A percentile compares a stretch with the other conserved stretches of the same genome.
Conservation (phyloP, 768 basidiomycete species). For the Hortiboletus flavorubellus region DNA sequence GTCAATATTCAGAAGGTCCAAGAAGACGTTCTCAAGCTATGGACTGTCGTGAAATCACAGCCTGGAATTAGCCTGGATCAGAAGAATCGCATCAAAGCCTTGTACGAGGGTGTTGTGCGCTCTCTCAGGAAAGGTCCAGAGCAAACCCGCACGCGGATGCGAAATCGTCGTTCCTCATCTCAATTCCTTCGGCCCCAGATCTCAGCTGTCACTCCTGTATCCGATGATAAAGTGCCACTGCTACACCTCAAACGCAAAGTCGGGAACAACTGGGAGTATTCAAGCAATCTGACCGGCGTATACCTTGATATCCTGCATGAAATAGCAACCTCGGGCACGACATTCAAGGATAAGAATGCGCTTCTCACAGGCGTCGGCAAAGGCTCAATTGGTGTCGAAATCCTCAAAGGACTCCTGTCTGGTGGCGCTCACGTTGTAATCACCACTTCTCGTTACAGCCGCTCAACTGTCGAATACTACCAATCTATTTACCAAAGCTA, state of each 20-base stretch:
- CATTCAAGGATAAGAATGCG: constrained; percentile 99
- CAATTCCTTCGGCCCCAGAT: constrained; percentile 95
- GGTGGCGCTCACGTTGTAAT: constrained; percentile 96
- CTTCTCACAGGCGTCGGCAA: constrained; percentile 97
- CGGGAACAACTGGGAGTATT: constrained; percentile 94
- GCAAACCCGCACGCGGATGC: constrained; percentile 48
- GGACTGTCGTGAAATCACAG: constrained; percentile 96
- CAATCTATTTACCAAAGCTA: constrained; percentile 96
- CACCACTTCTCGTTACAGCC: constrained; percentile 96
- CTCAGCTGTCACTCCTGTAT: constrained; percentile 64
- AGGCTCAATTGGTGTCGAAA: constrained; percentile 96
- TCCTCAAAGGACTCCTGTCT: constrained; percentile 93
- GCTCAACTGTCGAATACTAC: constrained; percentile 96
- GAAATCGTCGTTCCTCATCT: constrained; percentile 88
- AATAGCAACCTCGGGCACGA: constrained; percentile 97
- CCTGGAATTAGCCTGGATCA: constrained; percentile 97
- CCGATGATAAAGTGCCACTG: constrained; percentile 87
- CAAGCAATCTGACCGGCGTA: constrained; percentile 91
- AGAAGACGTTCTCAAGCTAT: constrained; percentile 93
- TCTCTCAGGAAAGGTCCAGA: constrained; percentile 83
- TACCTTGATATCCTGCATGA: constrained; percentile 97
- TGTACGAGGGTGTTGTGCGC: constrained; percentile 95
- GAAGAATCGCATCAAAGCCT: constrained; percentile 89
- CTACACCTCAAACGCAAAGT: constrained; percentile 97
- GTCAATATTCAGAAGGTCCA: constrained; percentile 98